Base-by-base conservation (phyloP, 371 early-diverging fungal genomes). In the Zychaea mexicana region DNA sequence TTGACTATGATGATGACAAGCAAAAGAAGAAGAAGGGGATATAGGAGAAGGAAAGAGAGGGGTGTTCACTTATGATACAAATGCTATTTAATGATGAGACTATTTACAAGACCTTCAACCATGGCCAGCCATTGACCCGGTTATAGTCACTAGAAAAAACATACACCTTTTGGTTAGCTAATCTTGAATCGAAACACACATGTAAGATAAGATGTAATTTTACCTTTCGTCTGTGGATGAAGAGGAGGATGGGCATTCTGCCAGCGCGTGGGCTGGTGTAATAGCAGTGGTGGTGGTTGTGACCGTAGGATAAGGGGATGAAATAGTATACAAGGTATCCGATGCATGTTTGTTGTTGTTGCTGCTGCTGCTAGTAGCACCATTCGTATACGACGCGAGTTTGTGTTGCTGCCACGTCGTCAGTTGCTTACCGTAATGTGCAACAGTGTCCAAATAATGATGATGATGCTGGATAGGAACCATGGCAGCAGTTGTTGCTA, bases 61-160 rank as follows among this genome's bases (percentile, higher is more conserved):
- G 47, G 52, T 49, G 47, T 9, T 24, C n/a, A n/a, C n/a, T n/a
- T n/a, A n/a, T n/a, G n/a, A n/a, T 36, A 36, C 15, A 42, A 10
- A 33, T 46, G 28, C 56, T 47, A n/a, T n/a, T n/a, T n/a, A n/a
- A n/a, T n/a, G n/a, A n/a, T n/a, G n/a, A n/a, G n/a, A n/a, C n/a
- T n/a, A 56, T 57, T 61, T 61, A 69, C 62, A 69, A 38, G 22
- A 69, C 69, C 61, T 64, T 69, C 17, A 69, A 45, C 69, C 69
- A 69, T 38, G 39, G 55, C 69, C 64, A 64, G 38, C 64, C 65
- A 47, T 30, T 69, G 8, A 52, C 15, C 31, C 52, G 58, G 19
- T 22, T 67, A 21, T 49, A 39, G 28, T 26, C 52, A 30, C 52
- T 55, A 57, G 4, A 6, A 27, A 2, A 28, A 42, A 45, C 21